Conservation (phyloP, 2,329 filamentous ascomycete genomes). For the Aquanectria penicillioides region DNA sequence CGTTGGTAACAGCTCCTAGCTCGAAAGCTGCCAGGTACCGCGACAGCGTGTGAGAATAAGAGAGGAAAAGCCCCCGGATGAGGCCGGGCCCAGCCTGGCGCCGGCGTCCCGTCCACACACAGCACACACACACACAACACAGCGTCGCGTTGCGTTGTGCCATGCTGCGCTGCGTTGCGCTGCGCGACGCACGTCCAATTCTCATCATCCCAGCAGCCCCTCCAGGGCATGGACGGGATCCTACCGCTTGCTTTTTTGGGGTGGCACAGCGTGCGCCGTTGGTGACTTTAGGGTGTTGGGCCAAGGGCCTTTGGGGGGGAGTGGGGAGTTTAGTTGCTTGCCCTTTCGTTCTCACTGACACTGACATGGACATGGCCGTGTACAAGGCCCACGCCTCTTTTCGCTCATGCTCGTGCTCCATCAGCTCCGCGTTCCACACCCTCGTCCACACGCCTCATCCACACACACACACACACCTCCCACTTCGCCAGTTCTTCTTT, state of each 20-base stretch:
- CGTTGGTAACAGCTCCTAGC: too few relatives aligned
- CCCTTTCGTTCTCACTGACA: slow-evolving; percentile 8
- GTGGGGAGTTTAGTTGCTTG: neutral
- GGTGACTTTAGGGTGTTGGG: slow-evolving; percentile 14
- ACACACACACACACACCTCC: slow-evolving; percentile 26
- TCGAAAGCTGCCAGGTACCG: too few relatives aligned
- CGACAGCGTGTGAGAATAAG: too few relatives aligned
- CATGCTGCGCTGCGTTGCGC: slow-evolving; percentile 28
- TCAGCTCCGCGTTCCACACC: slow-evolving; percentile 23
- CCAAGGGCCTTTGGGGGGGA: neutral
- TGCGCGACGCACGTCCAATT: slow-evolving; percentile 19
- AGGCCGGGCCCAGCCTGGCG: slow-evolving; percentile 13
- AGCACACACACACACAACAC: slow-evolving; percentile 33
- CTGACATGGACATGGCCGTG: neutral
- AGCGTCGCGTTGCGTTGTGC: slow-evolving; percentile 22
- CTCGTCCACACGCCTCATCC: slow-evolving; percentile 6
- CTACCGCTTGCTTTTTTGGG: slow-evolving; percentile 34
- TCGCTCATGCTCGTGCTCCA: slow-evolving; percentile 20
- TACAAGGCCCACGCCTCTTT: slow-evolving; percentile 12
- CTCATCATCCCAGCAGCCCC: slow-evolving; percentile 20
- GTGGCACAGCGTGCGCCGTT: neutral
- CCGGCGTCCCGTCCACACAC: slow-evolving; percentile 11
- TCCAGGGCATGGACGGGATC: slow-evolving; percentile 26
- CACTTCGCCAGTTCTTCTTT: slow-evolving; percentile 35
- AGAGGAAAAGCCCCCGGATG: slow-evolving; percentile 8